A percentile compares a stretch with the other conserved stretches of the same genome.
Conservation (phyloP, 2,329 filamentous ascomycete species). For the Coniochaeta sp. region DNA sequence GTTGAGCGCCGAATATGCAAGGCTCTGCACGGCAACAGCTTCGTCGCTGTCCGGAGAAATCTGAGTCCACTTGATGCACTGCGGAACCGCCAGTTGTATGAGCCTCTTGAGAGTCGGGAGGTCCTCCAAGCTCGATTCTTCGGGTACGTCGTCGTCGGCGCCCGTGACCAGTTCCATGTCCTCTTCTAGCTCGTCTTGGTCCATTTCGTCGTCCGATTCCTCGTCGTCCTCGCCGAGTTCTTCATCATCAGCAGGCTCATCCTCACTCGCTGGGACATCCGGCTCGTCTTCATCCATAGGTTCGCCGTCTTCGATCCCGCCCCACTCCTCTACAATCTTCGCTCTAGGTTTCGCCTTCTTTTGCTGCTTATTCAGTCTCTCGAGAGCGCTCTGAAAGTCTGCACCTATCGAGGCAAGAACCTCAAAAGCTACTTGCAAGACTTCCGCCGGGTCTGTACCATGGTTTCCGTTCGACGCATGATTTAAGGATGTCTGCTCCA, state of each 20-base stretch:
- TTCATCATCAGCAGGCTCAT: slow-evolving; percentile 25
- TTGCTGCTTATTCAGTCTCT: slow-evolving; percentile 28
- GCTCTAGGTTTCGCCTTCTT: neutral
- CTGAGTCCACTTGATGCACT: slow-evolving; percentile 39
- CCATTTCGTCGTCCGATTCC: slow-evolving; percentile 17
- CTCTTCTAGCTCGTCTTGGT: slow-evolving; percentile 46
- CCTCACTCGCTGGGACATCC: slow-evolving; percentile 21
- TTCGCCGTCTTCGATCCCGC: slow-evolving; percentile 22
- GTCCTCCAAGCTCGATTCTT: slow-evolving; percentile 37
- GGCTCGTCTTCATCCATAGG: slow-evolving; percentile 28
- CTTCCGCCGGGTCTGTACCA: slow-evolving; percentile 34
- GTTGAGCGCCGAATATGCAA: slow-evolving; percentile 54
- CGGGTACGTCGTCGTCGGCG: slow-evolving; percentile 31
- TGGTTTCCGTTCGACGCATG: slow-evolving; percentile 23
- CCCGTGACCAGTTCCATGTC: slow-evolving; percentile 60
- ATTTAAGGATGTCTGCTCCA: slow-evolving; percentile 26
- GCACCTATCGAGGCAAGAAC: slow-evolving; percentile 59
- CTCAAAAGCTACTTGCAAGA: slow-evolving; percentile 49
- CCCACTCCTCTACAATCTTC: slow-evolving; percentile 12
- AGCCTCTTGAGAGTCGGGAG: slow-evolving; percentile 45
- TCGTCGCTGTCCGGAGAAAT: slow-evolving; percentile 32
- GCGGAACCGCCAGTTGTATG: slow-evolving; percentile 35
- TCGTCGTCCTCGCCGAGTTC: slow-evolving; percentile 32
- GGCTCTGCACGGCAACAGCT: slow-evolving; percentile 36
- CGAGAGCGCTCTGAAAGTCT: slow-evolving; percentile 42